Evolutionary conservation across 768 basidiomycete species (phyloP).

Genomic region (Hericium erinaceus): DNA sequence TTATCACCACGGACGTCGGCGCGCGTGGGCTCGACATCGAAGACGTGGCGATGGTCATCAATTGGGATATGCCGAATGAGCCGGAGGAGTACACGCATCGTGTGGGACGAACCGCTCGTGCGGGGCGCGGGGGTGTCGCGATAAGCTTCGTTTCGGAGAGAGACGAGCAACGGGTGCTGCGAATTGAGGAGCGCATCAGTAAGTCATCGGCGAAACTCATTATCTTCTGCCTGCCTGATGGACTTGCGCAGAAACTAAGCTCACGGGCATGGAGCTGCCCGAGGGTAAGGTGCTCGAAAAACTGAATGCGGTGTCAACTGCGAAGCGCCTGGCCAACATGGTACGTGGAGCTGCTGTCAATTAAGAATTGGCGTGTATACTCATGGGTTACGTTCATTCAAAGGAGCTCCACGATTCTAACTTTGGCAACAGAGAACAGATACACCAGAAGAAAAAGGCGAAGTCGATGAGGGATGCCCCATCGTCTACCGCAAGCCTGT

Average conservation of each 20-base stretch:
- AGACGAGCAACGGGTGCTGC: slow-evolving; percentile 77
- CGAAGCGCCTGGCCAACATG: slow-evolving; percentile 91
- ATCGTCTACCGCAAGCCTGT: too few species aligned
- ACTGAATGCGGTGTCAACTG: slow-evolving; percentile 83
- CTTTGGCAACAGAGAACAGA: slow-evolving; percentile 84
- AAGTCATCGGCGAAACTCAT: slow-evolving; percentile 20
- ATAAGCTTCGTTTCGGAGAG: slow-evolving; percentile 92
- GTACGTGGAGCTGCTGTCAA: slow-evolving; percentile 33
- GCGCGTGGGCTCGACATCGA: slow-evolving; percentile 94
- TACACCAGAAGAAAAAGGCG: slow-evolving; percentile 55
- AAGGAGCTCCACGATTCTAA: slow-evolving; percentile 81
- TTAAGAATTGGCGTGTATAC: neutral
- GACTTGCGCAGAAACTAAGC: slow-evolving; percentile 47
- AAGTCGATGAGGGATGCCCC: neutral
- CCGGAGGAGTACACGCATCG: slow-evolving; percentile 95
- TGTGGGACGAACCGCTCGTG: slow-evolving; percentile 88
- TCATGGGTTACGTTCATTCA: slow-evolving; percentile 1
- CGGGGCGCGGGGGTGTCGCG: slow-evolving; percentile 81
- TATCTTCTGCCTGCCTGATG: too few species aligned
- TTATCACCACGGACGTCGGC: slow-evolving; percentile 93
- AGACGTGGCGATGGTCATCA: slow-evolving; percentile 91
- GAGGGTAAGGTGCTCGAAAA: slow-evolving; percentile 79
- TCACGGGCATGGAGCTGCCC: slow-evolving; percentile 65
- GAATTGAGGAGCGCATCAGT: slow-evolving; percentile 85
- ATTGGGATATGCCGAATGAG: slow-evolving; percentile 90